Evolutionary conservation across 768 basidiomycete species (phyloP), one percentile per base, ranked within the genome.

Genomic region (Phaffia australis): DNA sequence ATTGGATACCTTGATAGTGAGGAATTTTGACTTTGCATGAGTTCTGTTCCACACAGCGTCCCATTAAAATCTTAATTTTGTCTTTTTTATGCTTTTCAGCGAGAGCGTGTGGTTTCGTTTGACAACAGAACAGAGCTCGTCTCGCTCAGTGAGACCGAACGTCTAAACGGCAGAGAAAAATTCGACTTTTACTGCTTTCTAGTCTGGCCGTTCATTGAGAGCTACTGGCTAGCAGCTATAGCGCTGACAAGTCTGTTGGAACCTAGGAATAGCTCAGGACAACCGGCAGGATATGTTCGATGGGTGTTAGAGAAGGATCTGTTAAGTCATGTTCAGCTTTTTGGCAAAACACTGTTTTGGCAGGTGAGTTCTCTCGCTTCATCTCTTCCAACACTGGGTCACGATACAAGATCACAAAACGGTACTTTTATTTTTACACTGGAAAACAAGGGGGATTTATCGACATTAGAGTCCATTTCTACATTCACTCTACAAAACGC

Each of bases 161-260:
- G 55, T 29, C 15, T n/a, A 8, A 29, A 21, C 49, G 48, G 57
- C 8, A 27, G 48, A 18, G 56, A 48, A 25, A 46, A 56, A 51
- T 66, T 42, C 52, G 72, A 73, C 67, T 73, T 73, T 48, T 71
- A 69, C 67, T 69, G 66, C 49, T 73, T 73, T 66, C 55, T 71
- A 6, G 7, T 59, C 18, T 65, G 56, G 56, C 64, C 64, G 6
- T 58, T 65, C n/a, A 25, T 58, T 27, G 64, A 65, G 21, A 9
- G n/a, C 42, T 65, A 65, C 56, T 65, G 56, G 56, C 56, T 65
- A 0, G 56, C 64, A n/a, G 23, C 64, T 56, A 23, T 56, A 27
- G 21, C 18, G 7, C 56, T 56, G 55, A 23, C 30, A n/a, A 32
- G 56, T 19, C 46, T 58, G 30, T 21, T 65, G 46, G 58, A 4